These are phyloP conservation scores for Rhododendron molle DNA, from an alignment of 148 eudicot genomes.

Conservation along the genomic window DNA sequence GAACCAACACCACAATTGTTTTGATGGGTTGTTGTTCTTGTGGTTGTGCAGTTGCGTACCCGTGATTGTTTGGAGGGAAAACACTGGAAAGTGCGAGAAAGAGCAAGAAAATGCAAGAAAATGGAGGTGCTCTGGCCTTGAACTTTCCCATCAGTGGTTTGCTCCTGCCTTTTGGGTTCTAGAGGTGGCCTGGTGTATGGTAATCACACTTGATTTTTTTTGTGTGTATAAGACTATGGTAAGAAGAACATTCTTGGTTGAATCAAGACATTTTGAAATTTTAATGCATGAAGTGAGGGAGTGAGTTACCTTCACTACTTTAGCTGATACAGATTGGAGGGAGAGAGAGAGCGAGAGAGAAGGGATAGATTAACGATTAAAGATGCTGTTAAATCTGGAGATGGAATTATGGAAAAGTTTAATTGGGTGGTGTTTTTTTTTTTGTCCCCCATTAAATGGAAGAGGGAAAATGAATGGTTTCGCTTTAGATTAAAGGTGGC, in stretches of 20 bases:
- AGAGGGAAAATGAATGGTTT: neutral
- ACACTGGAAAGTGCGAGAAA: constrained; percentile 21
- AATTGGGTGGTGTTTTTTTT: neutral
- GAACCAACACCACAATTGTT: constrained; percentile 68
- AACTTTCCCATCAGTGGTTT: constrained; percentile 24
- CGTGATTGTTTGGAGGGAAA: constrained; percentile 13
- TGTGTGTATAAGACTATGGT: neutral
- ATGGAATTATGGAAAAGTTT: neutral
- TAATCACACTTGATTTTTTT: neutral
- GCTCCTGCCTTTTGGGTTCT: neutral
- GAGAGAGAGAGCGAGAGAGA: neutral
- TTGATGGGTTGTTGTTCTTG: constrained; percentile 65
- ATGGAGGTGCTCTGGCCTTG: constrained; percentile 7
- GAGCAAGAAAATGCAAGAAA: constrained; percentile 25
- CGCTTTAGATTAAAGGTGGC: neutral
- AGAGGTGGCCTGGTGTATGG: constrained; percentile 1
- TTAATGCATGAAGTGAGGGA: neutral
- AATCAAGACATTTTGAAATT: neutral
- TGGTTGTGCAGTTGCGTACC: constrained; percentile 9
- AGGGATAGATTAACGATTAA: neutral
- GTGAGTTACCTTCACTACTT: neutral
- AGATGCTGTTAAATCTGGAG: neutral
- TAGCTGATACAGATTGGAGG: neutral
- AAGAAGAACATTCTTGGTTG: neutral
- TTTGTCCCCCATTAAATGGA: neutral